These are phyloP conservation scores for Saturnispora mendoncae DNA, from an alignment of 805 yeast genomes.

Conservation along the genomic window DNA sequence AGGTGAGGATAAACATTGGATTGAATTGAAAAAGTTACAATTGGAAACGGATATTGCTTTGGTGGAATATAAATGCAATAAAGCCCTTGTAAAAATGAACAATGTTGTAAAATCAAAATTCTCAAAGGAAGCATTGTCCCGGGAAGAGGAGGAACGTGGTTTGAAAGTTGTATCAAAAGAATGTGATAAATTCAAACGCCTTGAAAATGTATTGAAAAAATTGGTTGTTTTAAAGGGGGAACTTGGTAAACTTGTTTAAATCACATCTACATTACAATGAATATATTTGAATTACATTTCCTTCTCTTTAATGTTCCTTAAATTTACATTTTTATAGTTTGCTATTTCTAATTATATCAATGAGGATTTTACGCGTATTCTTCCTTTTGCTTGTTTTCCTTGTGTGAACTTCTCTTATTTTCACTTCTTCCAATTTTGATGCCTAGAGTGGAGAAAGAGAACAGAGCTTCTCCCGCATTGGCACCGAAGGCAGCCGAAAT, in stretches of 20 bases:
- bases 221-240: conserved; percentile 15
- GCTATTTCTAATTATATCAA: no score
- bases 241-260: conserved; percentile 11
- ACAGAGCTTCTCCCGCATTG: no score
- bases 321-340: no score
- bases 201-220: conserved; percentile 17
- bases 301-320: no score
- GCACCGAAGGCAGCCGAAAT: no score
- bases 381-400: no score
- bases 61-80: conserved; percentile 23
- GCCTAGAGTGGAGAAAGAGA: no score
- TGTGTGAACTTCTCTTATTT: no score
- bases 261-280: no score
- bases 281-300: no score
- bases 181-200: conserved; percentile 19
- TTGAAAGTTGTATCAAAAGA: conserved; percentile 19
- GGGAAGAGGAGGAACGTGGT: conserved; percentile 22
- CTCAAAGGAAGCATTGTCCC: conserved; percentile 18
- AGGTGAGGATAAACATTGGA: conserved; percentile 10
- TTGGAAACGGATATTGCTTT: conserved; percentile 21
- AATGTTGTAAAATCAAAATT: conserved; percentile 22
- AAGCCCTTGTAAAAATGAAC: conserved; percentile 21
- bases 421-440: no score
- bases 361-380: no score
- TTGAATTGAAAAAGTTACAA: conserved; percentile 22